Evolutionary conservation across 352 stramenopile species (phyloP).

Genomic region (Phytophthora hibernalis): DNA sequence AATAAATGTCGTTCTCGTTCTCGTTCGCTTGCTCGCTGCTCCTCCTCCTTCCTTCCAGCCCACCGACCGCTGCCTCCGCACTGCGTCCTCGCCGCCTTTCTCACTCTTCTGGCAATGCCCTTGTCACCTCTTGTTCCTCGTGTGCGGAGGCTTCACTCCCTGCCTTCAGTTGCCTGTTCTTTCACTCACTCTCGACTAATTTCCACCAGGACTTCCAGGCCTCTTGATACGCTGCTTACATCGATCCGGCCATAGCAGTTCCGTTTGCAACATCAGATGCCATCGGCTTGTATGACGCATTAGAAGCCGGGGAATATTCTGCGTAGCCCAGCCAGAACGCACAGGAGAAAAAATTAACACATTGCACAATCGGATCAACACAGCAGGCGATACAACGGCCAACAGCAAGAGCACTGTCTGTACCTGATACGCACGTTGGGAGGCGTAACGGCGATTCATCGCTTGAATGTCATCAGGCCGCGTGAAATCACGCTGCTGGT

Average conservation of each 20-base stretch:
- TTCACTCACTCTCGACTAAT: constrained; percentile 18
- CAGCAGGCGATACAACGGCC: constrained; percentile 2
- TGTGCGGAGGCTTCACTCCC: constrained; percentile 8
- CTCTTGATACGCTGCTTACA: constrained; percentile 39
- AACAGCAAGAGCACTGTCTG: constrained; percentile 32
- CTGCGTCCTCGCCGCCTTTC: constrained; percentile 4
- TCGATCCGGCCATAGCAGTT: constrained; percentile 81
- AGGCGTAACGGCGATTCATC: constrained; percentile 84
- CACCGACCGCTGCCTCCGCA: constrained; percentile 13
- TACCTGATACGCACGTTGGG: constrained; percentile 85
- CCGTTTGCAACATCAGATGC: constrained; percentile 67
- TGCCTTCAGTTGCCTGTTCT: constrained; percentile 2
- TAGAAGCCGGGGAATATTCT: constrained; percentile 79
- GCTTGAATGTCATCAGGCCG: constrained; percentile 71
- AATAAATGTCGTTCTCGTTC: constrained; percentile 37
- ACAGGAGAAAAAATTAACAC: constrained; percentile 12
- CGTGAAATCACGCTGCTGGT: constrained; percentile 77
- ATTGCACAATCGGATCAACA: constrained; percentile 1
- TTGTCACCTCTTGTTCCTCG: constrained; percentile 22
- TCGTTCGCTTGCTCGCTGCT: constrained; percentile 26
- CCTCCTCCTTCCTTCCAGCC: background rate
- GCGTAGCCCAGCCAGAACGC: background rate
- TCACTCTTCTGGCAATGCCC: constrained; percentile 25
- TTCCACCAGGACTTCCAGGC: background rate
- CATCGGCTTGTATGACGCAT: constrained; percentile 73